Conservation (phyloP, 768 basidiomycete genomes). For the Suillus luteus region DNA sequence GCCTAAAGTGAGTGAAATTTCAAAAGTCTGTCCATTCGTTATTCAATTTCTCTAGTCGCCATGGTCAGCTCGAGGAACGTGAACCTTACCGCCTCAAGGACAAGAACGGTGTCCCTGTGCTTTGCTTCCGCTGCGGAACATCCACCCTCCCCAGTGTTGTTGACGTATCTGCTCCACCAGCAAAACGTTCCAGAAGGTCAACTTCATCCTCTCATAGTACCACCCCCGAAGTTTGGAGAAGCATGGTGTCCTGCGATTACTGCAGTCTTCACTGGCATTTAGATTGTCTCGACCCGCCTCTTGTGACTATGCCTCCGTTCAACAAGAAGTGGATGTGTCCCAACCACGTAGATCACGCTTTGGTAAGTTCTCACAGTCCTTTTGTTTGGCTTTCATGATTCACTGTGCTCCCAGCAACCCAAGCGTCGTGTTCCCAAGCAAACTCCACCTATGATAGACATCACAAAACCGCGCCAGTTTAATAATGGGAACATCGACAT, state of each 20-base stretch:
- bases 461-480: constrained; percentile 68
- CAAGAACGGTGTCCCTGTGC: constrained; percentile 76
- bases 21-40: constrained; percentile 6
- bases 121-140: constrained; percentile 88
- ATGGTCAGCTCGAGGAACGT: constrained; percentile 87
- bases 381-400: not conserved
- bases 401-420: constrained; percentile 51
- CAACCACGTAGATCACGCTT: constrained; percentile 85
- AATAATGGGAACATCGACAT: constrained; percentile 96
- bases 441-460: constrained; percentile 65
- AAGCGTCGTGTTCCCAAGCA: constrained; percentile 82
- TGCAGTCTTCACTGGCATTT: constrained; percentile 96
- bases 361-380: constrained; percentile 53
- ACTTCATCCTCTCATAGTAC: constrained; percentile 39
- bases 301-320: constrained; percentile 80
- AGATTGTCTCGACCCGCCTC: constrained; percentile 92
- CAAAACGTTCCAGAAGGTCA: constrained; percentile 56
- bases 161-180: constrained; percentile 52
- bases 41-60: constrained; percentile 53
- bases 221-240: constrained; percentile 60
- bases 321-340: constrained; percentile 99
- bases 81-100: constrained; percentile 88
- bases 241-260: constrained; percentile 93
- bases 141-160: constrained; percentile 68
- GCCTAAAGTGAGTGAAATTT: constrained; percentile 63